Conservation (phyloP, 805 yeast species). For the Ogataea ramenticola region DNA sequence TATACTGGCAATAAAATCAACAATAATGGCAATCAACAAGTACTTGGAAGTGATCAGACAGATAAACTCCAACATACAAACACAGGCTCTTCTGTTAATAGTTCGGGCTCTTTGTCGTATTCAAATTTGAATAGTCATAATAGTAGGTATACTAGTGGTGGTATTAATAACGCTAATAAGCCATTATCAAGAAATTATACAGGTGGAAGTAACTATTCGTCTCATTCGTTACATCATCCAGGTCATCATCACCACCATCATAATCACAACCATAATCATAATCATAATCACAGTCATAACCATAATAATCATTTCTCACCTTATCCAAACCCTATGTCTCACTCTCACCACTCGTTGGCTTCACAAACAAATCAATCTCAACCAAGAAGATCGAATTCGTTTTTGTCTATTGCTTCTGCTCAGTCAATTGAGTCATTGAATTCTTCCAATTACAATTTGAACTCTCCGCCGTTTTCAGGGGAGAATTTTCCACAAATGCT, state of each 20-base stretch:
- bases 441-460: constrained; percentile 13
- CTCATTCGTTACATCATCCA: not conserved
- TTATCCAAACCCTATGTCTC: constrained; percentile 15
- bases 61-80: constrained; percentile 1
- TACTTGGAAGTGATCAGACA: not conserved
- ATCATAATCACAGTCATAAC: constrained; percentile 16
- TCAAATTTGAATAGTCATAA: constrained; percentile 16
- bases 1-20: not conserved
- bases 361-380: constrained; percentile 6
- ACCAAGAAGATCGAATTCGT: constrained; percentile 15
- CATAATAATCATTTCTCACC: constrained; percentile 18
- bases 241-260: too few species aligned
- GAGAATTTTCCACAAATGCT: constrained; percentile 16
- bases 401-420: constrained; percentile 20
- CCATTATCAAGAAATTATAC: constrained; percentile 1
- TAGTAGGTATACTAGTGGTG: not conserved
- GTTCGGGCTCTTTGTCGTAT: constrained; percentile 10
- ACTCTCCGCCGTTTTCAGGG: not conserved
- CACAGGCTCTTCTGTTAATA: constrained; percentile 1
- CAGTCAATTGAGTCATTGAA: constrained; percentile 10
- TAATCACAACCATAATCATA: constrained; percentile 7
- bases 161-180: not conserved
- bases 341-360: constrained; percentile 5
- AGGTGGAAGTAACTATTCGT: constrained; percentile 4
- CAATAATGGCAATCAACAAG: not conserved